Conservation (phyloP, 176 grass and related monocot species). For the barley (Hordeum vulgare) region DNA sequence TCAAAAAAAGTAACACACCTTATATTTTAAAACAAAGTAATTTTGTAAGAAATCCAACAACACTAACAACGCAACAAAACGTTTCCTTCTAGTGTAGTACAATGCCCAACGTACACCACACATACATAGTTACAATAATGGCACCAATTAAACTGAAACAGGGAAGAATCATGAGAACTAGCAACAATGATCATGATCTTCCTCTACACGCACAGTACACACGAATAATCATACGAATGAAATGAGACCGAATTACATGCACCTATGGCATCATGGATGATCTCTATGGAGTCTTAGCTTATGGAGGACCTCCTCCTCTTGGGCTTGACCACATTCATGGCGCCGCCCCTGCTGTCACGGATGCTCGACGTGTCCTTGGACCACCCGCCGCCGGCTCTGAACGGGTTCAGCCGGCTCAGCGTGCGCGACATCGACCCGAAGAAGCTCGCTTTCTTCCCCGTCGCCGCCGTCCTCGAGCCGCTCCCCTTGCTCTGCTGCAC, state of each 20-base stretch:
- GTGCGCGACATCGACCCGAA: slow-evolving; percentile 62
- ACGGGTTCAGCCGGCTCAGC: slow-evolving; percentile 76
- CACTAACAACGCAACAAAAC: too few relatives aligned
- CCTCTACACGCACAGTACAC: neutral
- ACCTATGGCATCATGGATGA: neutral
- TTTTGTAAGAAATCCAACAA: too few relatives aligned
- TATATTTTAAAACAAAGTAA: too few relatives aligned
- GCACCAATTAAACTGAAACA: neutral
- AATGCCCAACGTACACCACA: neutral
- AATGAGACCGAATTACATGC: neutral
- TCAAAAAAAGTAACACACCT: too few relatives aligned
- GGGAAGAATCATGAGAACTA: neutral
- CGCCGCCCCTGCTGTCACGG: neutral
- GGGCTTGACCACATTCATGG: slow-evolving; percentile 28
- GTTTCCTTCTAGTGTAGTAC: too few relatives aligned
- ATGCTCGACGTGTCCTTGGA: slow-evolving; percentile 58
- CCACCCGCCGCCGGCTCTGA: slow-evolving; percentile 40
- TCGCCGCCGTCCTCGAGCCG: neutral
- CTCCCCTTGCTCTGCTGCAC: slow-evolving; percentile 19
- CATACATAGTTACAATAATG: neutral
- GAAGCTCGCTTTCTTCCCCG: slow-evolving; percentile 50
- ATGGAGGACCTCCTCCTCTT: slow-evolving; percentile 73
- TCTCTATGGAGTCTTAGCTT: neutral
- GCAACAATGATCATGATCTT: neutral
- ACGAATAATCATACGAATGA: neutral